A percentile compares a stretch with the other conserved stretches of the same genome.
Evolutionary conservation across 306 rosid species (phyloP).

Genomic region (Rosa chinensis): DNA sequence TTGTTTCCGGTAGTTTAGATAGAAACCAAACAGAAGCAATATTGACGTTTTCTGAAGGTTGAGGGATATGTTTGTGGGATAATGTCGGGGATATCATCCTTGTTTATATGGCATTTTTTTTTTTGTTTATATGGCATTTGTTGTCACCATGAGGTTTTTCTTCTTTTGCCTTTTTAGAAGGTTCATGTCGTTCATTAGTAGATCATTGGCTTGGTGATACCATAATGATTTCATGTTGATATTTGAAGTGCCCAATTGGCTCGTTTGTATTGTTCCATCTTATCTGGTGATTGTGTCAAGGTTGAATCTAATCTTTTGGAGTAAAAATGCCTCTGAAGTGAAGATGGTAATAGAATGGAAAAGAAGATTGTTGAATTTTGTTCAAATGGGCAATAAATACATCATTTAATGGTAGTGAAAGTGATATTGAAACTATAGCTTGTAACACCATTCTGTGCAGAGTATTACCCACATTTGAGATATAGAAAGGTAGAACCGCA

Average conservation of each 20-base stretch:
- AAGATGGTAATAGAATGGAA: too few relatives aligned
- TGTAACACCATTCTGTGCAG: too few relatives aligned
- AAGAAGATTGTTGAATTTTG: too few relatives aligned
- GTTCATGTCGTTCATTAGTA: not conserved
- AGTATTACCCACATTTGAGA: too few relatives aligned
- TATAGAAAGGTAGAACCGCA: too few relatives aligned
- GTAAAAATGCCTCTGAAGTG: too few relatives aligned
- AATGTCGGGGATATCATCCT: not conserved
- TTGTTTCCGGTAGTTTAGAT: not conserved
- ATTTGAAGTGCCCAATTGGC: not conserved
- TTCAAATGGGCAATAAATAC: too few relatives aligned
- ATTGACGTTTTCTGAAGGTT: not conserved
- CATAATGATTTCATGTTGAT: not conserved
- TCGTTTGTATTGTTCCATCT: not conserved
- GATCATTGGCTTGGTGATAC: not conserved
- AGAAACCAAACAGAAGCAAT: not conserved
- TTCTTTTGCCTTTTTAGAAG: not conserved
- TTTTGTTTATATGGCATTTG: not conserved
- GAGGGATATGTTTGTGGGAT: not conserved
- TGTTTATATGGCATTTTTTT: not conserved
- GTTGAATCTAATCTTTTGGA: too few relatives aligned
- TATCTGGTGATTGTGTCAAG: too few relatives aligned
- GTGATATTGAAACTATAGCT: too few relatives aligned
- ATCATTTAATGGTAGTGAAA: too few relatives aligned
- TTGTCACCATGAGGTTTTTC: not conserved